phyloP scores from a whole-genome alignment of 176 grass and related monocot species.

The Oryza nivara region DNA sequence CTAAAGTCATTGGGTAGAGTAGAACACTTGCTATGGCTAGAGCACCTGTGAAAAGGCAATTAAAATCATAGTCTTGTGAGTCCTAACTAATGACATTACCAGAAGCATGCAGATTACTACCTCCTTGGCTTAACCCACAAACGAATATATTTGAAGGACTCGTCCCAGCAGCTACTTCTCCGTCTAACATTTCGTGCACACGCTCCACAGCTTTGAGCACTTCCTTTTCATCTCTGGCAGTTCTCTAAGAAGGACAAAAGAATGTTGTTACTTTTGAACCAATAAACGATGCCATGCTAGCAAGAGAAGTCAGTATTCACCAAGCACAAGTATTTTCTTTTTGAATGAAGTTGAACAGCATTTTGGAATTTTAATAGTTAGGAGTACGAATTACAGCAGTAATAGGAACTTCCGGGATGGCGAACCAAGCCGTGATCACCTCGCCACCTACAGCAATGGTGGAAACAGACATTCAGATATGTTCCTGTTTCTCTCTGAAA shows the following conservation, averaged over 20 bases:
- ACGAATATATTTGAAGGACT: constrained; percentile 55
- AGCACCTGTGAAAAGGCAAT: constrained; percentile 18
- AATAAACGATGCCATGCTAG: neutral
- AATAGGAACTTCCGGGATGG: constrained; percentile 48
- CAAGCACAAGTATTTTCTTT: too few relatives aligned
- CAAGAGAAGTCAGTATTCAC: neutral
- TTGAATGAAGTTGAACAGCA: too few relatives aligned
- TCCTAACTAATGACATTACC: neutral
- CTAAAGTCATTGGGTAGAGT: constrained; percentile 66
- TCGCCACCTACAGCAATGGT: constrained; percentile 29
- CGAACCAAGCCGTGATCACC: constrained; percentile 47
- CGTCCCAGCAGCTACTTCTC: constrained; percentile 48
- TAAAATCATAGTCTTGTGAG: neutral
- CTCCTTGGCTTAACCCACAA: constrained; percentile 73
- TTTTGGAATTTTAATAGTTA: neutral
- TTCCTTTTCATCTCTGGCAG: constrained; percentile 49
- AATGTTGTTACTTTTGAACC: neutral
- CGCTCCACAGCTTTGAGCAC: constrained; percentile 58
- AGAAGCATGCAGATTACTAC: constrained; percentile 34
- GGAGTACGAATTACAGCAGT: constrained; percentile 45
- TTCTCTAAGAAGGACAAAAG: constrained; percentile 27
- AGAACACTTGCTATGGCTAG: constrained; percentile 66
- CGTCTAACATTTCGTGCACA: constrained; percentile 59
- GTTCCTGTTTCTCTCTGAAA: neutral
- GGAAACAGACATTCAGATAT: neutral